Conservation (phyloP, 2,329 filamentous ascomycete genomes). For the Epichloe gansuensis region DNA sequence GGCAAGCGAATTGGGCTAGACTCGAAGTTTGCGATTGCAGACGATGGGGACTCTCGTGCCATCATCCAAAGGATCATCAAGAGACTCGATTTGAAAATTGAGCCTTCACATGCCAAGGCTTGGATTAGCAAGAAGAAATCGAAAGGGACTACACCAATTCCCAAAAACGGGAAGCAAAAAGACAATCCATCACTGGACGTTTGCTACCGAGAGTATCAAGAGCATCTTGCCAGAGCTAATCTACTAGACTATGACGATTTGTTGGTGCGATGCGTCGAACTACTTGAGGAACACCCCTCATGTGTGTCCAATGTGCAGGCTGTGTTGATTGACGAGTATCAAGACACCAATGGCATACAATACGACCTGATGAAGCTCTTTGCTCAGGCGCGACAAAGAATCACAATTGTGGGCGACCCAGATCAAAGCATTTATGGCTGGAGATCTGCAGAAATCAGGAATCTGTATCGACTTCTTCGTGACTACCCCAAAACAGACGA, state of each 20-base stretch:
- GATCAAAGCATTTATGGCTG: conserved; percentile 98
- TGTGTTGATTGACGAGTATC: conserved; percentile 92
- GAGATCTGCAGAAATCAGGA: conserved; percentile 83
- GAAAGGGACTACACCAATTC: conserved; percentile 35
- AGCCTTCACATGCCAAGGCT: conserved; percentile 56
- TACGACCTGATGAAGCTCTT: conserved; percentile 90
- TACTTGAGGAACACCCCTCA: conserved; percentile 59
- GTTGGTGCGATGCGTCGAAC: conserved; percentile 67
- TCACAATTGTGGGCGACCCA: conserved; percentile 91
- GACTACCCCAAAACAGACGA: conserved; percentile 71
- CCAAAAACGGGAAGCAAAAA: conserved; percentile 24
- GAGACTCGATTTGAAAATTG: conserved; percentile 53
- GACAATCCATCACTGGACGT: conserved; percentile 50
- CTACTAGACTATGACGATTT: conserved; percentile 92
- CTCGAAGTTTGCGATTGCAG: conserved; percentile 82
- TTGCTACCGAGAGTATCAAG: conserved; percentile 66
- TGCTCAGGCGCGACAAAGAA: conserved; percentile 57
- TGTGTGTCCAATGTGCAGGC: conserved; percentile 85
- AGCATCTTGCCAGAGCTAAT: conserved; percentile 61
- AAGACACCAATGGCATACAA: conserved; percentile 91
- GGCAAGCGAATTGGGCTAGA: conserved; percentile 72
- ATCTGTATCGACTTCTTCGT: conserved; percentile 64
- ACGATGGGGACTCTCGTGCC: conserved; percentile 65
- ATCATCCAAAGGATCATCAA: conserved; percentile 79
- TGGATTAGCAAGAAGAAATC: conserved; percentile 64